Base-by-base conservation (phyloP, 202 grass and related monocot genomes). In the Thinopyrum obtusiflorum region DNA sequence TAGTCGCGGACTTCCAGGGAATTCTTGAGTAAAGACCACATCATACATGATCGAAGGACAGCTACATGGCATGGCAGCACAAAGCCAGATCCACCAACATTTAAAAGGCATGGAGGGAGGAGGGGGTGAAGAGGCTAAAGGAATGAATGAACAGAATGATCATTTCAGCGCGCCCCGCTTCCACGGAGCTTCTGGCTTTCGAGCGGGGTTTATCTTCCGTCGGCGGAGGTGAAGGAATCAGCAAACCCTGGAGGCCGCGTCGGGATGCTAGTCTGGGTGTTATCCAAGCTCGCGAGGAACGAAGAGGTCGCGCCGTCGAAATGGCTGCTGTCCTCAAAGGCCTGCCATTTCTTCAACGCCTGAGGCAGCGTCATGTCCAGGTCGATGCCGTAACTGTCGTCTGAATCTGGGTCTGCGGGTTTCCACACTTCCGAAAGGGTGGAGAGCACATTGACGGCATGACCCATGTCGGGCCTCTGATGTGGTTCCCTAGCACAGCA, bases 341-440 rank as follows among this genome's bases (percentile, higher is more conserved):
- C 95, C 53, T 98, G 95, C 95, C 95, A 98, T 89, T 95, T 98
- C 93, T 98, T 93, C 80, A 98, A 65, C 6, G 95, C 95, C 36
- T 98, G 95, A 1, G 95, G 95, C 47, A 98, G 82, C 11, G 95
- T 89, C 95, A 98, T 93, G 84, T 98, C 89, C 4, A 98, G 89
- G 81, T 98, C 95, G 4, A 98, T 98, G 12, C 95, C 95, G 1
- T 93, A 98, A 65, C 93, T 92, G 70, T 93, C 95, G 8, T 98
- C 95, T 0, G 89, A 95, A 76, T 98, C 89, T 23, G 93, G 93
- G 67, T 98, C 93, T 6, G 91, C 62, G 2, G 95, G 95, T 31
- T 98, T 98, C 95, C 93, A 98, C 12, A 91, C 87, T 78, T 98
- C 95, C 0, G 93, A 91, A 44, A 98, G 91, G 2, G 91, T 90